These are phyloP conservation scores for Saccharomyces uvarum DNA, from an alignment of 1,139 yeast species.

Conservation along the genomic window DNA sequence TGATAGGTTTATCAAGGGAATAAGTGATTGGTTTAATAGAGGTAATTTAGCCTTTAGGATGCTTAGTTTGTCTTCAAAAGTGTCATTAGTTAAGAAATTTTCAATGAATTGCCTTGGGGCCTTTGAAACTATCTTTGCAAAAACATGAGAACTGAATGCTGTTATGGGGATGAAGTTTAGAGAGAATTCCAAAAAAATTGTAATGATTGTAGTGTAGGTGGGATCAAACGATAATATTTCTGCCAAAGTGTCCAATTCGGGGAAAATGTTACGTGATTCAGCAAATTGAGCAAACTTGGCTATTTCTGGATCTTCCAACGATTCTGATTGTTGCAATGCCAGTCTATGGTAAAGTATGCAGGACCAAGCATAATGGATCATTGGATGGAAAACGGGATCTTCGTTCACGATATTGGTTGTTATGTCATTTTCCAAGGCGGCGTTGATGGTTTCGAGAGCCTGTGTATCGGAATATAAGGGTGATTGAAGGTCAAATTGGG, in stretches of 20 bases:
- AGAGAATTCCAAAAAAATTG: conserved; percentile 51
- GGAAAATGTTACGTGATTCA: conserved; percentile 42
- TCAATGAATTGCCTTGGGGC: conserved; percentile 53
- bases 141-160: conserved; percentile 45
- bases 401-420: conserved; percentile 36
- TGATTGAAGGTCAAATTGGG: neutral
- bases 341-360: conserved; percentile 33
- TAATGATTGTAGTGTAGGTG: conserved; percentile 50
- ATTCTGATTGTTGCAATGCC: neutral
- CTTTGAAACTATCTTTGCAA: conserved; percentile 43
- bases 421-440: neutral
- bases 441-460: neutral
- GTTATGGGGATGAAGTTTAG: conserved; percentile 58
- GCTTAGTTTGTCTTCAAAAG: conserved; percentile 48
- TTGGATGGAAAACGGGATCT: conserved; percentile 38
- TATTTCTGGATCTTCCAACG: neutral
- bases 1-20: conserved; percentile 55
- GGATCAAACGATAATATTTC: conserved; percentile 43
- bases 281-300: conserved; percentile 39
- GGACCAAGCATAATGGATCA: conserved; percentile 65
- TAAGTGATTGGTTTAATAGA: conserved; percentile 38
- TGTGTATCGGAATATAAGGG: neutral
- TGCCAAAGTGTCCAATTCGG: conserved; percentile 39
- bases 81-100: conserved; percentile 49
- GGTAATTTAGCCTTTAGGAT: conserved; percentile 72